A percentile compares a stretch with the other conserved stretches of the same genome.
These are phyloP conservation scores for Metschnikowia lochheadii DNA, from an alignment of 805 yeast species.

Conservation along the genomic window DNA sequence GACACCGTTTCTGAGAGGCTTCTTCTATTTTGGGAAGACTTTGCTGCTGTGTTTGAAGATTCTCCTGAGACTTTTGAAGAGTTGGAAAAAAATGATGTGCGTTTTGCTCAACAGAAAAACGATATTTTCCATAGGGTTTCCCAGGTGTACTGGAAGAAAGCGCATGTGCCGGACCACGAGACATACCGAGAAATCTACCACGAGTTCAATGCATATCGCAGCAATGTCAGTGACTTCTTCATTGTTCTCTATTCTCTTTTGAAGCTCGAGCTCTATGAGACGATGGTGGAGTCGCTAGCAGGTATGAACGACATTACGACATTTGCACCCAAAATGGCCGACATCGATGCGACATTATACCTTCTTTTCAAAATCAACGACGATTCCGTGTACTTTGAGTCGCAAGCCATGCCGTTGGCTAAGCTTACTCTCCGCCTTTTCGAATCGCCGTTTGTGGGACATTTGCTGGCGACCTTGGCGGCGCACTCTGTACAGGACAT, in stretches of 20 bases:
- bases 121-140: conserved; percentile 50
- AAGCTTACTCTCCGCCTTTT: conserved; percentile 27
- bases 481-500: conserved; percentile 6
- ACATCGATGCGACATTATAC: conserved; percentile 58
- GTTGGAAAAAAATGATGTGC: conserved; percentile 12
- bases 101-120: conserved; percentile 19
- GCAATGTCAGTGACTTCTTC: conserved; percentile 73
- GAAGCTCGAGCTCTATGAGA: conserved; percentile 47
- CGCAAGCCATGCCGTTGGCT: conserved; percentile 21
- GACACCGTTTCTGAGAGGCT: conserved; percentile 51
- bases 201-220: conserved; percentile 66
- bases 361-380: conserved; percentile 54
- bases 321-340: background rate
- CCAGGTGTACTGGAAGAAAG: conserved; percentile 64
- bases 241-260: conserved; percentile 67
- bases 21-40: conserved; percentile 65
- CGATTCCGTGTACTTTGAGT: conserved; percentile 40
- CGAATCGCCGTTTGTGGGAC: conserved; percentile 19
- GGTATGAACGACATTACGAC: background rate
- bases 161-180: conserved; percentile 41
- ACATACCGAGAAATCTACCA: conserved; percentile 32
- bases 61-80: conserved; percentile 16
- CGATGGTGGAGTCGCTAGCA: conserved; percentile 23
- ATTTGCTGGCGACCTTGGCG: conserved; percentile 12
- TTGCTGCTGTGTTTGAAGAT: conserved; percentile 48